phyloP scores from a whole-genome alignment of 2,329 filamentous ascomycete genomes.

The Polytolypa hystricis region DNA sequence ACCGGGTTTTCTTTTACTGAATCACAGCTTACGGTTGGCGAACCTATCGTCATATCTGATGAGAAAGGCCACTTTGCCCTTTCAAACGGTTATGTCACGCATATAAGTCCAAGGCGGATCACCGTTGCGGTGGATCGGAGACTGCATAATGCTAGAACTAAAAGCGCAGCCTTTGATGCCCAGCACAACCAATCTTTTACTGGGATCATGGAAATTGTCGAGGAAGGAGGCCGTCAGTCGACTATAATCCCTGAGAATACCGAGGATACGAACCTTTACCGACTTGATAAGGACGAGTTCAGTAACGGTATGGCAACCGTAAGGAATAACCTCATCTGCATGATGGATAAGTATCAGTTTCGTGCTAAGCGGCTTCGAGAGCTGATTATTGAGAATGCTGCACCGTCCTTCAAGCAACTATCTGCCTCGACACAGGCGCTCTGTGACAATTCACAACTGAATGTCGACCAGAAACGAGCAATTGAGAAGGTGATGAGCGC shows the following conservation, averaged over 20 bases:
- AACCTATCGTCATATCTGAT: conserved; percentile 93
- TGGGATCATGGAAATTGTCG: conserved; percentile 73
- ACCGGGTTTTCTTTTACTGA: conserved; percentile 74
- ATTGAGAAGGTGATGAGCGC: conserved; percentile 95
- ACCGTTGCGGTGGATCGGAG: conserved; percentile 83
- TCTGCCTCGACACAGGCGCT: conserved; percentile 21
- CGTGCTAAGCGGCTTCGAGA: conserved; percentile 62
- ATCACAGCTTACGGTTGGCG: conserved; percentile 74
- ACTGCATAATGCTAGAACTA: conserved; percentile 73
- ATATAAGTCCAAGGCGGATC: conserved; percentile 63
- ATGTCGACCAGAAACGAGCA: conserved; percentile 74
- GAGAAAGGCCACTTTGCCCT: conserved; percentile 91
- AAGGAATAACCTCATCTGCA: conserved; percentile 82
- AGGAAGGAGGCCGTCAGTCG: conserved; percentile 7
- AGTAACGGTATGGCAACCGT: conserved; percentile 95
- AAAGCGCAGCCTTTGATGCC: conserved; percentile 64
- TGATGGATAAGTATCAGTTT: conserved; percentile 71
- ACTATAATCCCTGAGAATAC: conserved; percentile 25
- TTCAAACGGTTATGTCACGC: conserved; percentile 79
- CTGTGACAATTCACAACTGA: conserved; percentile 59
- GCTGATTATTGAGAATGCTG: conserved; percentile 65
- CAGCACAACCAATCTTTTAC: conserved; percentile 71
- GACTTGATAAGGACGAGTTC: conserved; percentile 95
- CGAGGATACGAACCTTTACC: conserved; percentile 52
- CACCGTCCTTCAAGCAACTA: conserved; percentile 60